Evolutionary conservation across 2,329 filamentous ascomycete species (phyloP), one percentile per base, ranked within the genome.

Genomic region (Rhexocercosporidium sp.): DNA sequence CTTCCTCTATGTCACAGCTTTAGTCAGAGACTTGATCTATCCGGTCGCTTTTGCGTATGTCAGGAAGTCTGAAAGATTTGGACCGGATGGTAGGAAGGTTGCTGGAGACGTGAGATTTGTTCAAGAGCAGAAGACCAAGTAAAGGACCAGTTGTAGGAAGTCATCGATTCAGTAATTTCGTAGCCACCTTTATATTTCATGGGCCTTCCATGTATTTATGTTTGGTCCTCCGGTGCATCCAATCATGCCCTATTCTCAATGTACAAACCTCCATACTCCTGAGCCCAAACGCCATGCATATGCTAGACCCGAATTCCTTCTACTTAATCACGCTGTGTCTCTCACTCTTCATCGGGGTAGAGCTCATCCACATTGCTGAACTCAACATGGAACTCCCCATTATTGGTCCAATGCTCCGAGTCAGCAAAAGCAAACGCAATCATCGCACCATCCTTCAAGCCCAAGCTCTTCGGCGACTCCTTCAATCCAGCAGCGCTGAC

Each of bases 1-100:
- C 3, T 80, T 84, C 65, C 71, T 85, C 16, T 78, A 78, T 68
- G 79, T 77, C 0, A 78, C 79, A 0, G 79, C 78, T 16, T 63
- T 82, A 1, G 53, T 80, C 18, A 82, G 80, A 57, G 84, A 86
- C 69, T 41, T 82, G 14, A 71, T 78, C 1, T 85, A 86, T 64
- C 80, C 82, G 0, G 79, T 84, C 53, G 69, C 82, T 11, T 71
- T 86, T 54, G 78, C 75, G 20, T 69, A 79, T 18, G 77, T 84
- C 18, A 76, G 78, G 62, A 76, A 76, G 57, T 81, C 79, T 3
- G 81, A 83, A 66, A 75, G 68, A 34, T 64, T 77, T 1, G 69
- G 83, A 8, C 71, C 76, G 1, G 78, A 83, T 66, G 81, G 82
- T 2, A 70, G 68, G 16, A 75, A 70, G 47, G 63, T 60, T 18